phyloP scores from a whole-genome alignment of 495 filamentous ascomycete species.

The Penicillium cinerascens region DNA sequence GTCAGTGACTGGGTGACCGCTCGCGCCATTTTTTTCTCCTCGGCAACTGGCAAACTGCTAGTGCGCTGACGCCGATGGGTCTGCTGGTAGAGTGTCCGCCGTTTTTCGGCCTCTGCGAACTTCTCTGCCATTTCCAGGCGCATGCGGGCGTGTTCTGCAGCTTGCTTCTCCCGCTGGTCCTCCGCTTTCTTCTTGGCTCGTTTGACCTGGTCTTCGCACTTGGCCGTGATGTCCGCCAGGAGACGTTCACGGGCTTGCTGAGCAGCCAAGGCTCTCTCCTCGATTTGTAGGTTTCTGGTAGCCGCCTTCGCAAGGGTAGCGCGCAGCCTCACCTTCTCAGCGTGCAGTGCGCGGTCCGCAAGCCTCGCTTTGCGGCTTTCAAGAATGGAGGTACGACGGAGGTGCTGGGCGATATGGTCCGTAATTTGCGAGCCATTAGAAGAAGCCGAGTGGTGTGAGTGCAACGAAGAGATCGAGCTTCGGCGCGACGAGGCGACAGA shows the following conservation, averaged over 20 bases:
- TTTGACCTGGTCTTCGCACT: slow-evolving; percentile 92
- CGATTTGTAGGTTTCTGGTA: slow-evolving; percentile 59
- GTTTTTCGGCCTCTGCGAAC: slow-evolving; percentile 79
- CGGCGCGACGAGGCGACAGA: slow-evolving; percentile 84
- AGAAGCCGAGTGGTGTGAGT: slow-evolving; percentile 67
- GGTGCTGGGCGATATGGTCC: slow-evolving; percentile 82
- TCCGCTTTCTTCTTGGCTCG: slow-evolving; percentile 91
- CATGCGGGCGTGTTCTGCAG: slow-evolving; percentile 75
- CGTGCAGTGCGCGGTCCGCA: slow-evolving; percentile 90
- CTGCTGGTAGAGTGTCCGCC: slow-evolving; percentile 55
- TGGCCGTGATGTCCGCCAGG: slow-evolving; percentile 86
- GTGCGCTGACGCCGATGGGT: slow-evolving; percentile 61
- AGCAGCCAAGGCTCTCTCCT: slow-evolving; percentile 85
- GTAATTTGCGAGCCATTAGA: slow-evolving; percentile 66
- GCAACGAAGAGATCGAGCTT: slow-evolving; percentile 83
- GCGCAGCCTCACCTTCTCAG: slow-evolving; percentile 90
- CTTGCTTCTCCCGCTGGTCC: slow-evolving; percentile 85
- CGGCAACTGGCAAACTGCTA: slow-evolving; percentile 54
- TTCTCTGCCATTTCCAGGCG: slow-evolving; percentile 82
- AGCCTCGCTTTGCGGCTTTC: slow-evolving; percentile 90
- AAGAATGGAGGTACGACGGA: slow-evolving; percentile 86
- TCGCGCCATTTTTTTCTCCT: slow-evolving; percentile 51
- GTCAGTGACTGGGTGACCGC: slow-evolving; percentile 46
- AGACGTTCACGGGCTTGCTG: slow-evolving; percentile 87
- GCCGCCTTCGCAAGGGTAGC: slow-evolving; percentile 82